A percentile compares a stretch with the other conserved stretches of the same genome.
These are phyloP conservation scores for Endocalyx cinctus DNA, from an alignment of 2,329 filamentous ascomycete species.

Conservation along the genomic window DNA sequence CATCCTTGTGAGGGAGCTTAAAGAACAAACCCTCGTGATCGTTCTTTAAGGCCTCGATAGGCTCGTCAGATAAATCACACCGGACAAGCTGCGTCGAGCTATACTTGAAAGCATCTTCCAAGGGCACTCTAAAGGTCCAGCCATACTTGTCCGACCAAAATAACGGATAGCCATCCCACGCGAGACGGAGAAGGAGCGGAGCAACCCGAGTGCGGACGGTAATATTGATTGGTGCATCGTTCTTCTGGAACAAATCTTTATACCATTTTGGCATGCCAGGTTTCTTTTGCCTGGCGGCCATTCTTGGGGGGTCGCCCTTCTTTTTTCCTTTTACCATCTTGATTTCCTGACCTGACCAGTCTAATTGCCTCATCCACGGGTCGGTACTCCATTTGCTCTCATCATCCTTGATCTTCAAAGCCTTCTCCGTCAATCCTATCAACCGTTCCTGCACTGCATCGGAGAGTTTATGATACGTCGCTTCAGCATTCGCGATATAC, in stretches of 20 bases:
- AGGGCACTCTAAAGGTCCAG: slow-evolving; percentile 82
- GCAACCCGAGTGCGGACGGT: slow-evolving; percentile 85
- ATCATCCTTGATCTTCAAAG: slow-evolving; percentile 67
- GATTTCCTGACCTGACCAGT: slow-evolving; percentile 92
- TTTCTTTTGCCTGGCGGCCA: slow-evolving; percentile 80
- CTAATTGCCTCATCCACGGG: slow-evolving; percentile 87
- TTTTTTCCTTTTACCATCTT: slow-evolving; percentile 89
- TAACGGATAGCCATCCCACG: slow-evolving; percentile 86
- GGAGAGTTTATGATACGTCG: slow-evolving; percentile 73
- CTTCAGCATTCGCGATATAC: slow-evolving; percentile 80
- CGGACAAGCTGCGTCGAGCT: slow-evolving; percentile 64
- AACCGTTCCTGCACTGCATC: slow-evolving; percentile 75
- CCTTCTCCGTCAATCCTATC: slow-evolving; percentile 68
- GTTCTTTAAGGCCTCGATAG: slow-evolving; percentile 59
- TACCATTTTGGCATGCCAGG: slow-evolving; percentile 96
- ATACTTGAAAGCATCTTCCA: slow-evolving; percentile 60
- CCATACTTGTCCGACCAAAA: slow-evolving; percentile 91
- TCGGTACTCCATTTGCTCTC: slow-evolving; percentile 68
- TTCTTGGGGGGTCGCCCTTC: slow-evolving; percentile 74
- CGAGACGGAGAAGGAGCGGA: slow-evolving; percentile 74
- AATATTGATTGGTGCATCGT: slow-evolving; percentile 64
- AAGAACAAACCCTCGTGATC: slow-evolving; percentile 70
- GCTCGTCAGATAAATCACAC: slow-evolving; percentile 74
- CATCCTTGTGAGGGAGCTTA: slow-evolving; percentile 95
- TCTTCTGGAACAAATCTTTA: slow-evolving; percentile 77